Base-by-base conservation (phyloP, 164 flowering plant species). In the Pachysandra terminalis region DNA sequence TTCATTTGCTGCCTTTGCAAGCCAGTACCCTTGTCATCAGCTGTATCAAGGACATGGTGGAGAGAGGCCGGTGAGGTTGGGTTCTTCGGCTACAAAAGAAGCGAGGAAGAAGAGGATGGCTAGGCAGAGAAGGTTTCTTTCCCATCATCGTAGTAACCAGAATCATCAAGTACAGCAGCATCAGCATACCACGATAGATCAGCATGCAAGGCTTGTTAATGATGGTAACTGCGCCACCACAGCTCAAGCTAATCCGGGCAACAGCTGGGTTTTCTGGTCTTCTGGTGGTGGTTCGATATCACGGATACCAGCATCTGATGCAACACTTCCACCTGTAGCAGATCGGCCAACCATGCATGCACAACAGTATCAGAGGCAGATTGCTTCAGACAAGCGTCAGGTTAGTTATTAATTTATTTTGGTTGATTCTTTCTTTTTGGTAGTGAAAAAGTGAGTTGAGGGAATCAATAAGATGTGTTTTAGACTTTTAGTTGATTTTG, bases 61-160 rank as follows among this genome's bases (percentile, higher is more conserved):
- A 3, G 87, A 85, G 32, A 51, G 74, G 55, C 56, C 82, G 54
- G 68, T 72, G 70, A 82, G 84, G 69, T 63, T 84, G 51, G 95
- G 90, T 2, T 70, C 97, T 0, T 88, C 89, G 6, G 96, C 96
- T 0, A 93, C 98, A 0, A 90, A 87, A 62, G 98, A 93, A 61
- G 98, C 98, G 0, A 83, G 98, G 81, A 90, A 90, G 87, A 93
- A 93, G 79, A 77, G 98, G 63, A 93, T 93, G 98, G 96, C 96
- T 0, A 74, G 93, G 67, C 96, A 93, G 71, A 81, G 88, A 70
- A 73, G 93, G 81, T 51, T 83, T 27, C 73, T 73, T 22, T 59
- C 82, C 5, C 91, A 91, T 63, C 88, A 71, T 37, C 69, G 23
- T 6, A 74, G 61, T 19, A 61, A 78, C 0, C 81, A 72, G 7